Evolutionary conservation across 352 stramenopile species (phyloP).

Genomic region (Pythium sukuiense): DNA sequence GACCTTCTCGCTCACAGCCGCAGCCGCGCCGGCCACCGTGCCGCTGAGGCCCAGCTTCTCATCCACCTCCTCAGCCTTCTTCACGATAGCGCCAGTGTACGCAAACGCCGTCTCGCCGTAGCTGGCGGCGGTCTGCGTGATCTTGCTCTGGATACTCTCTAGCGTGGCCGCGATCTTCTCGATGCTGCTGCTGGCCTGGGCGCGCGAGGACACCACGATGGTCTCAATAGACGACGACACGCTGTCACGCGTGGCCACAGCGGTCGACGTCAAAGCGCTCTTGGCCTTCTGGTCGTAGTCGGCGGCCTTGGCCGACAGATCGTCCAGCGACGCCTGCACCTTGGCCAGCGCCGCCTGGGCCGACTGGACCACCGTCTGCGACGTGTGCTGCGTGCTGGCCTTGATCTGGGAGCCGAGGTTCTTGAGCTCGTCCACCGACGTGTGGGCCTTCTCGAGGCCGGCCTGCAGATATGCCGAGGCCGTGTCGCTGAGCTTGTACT

Average conservation of each 20-base stretch:
- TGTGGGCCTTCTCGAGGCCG: constrained; percentile 63
- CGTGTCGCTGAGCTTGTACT: constrained; percentile 74
- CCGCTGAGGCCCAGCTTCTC: constrained; percentile 51
- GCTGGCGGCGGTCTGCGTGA: constrained; percentile 30
- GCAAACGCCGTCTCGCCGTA: constrained; percentile 47
- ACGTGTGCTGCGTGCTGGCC: constrained; percentile 51
- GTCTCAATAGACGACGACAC: constrained; percentile 70
- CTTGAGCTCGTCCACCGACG: constrained; percentile 76
- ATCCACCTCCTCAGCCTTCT: constrained; percentile 63
- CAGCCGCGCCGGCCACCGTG: constrained; percentile 50
- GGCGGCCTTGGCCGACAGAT: constrained; percentile 38
- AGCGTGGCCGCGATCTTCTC: constrained; percentile 61
- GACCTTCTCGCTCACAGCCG: constrained; percentile 54
- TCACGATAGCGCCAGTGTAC: constrained; percentile 46
- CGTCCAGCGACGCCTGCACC: constrained; percentile 37
- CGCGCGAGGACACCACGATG: constrained; percentile 58
- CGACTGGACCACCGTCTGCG: constrained; percentile 45
- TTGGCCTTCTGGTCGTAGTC: constrained; percentile 58
- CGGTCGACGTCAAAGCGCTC: constrained; percentile 39
- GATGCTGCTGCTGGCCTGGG: constrained; percentile 56
- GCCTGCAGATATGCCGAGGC: constrained; percentile 64
- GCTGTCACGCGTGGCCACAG: constrained; percentile 40
- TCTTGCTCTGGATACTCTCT: constrained; percentile 41
- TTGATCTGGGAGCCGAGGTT: constrained; percentile 52
- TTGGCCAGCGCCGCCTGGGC: constrained; percentile 58